Base-by-base conservation (phyloP, 2,329 filamentous ascomycete species). In the Huntiella savannae region DNA sequence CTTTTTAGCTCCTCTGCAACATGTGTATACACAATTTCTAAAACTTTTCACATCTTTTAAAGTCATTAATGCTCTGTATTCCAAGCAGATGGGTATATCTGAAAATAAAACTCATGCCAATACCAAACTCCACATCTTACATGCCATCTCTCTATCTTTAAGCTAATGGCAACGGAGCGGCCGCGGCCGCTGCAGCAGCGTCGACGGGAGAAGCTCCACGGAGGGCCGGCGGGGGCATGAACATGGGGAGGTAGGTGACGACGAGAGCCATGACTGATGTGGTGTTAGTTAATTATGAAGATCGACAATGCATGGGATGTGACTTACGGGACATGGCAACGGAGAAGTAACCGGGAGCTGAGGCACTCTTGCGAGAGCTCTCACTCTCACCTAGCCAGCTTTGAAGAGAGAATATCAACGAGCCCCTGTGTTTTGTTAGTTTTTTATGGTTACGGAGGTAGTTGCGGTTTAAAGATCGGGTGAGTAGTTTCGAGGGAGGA, bases 341-440 rank as follows among this genome's bases (percentile, higher is more conserved):
- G 47, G 77, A 77, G 62, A 91, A 79, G 55, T 69, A 68, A 12
- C 68, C 63, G 2, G 87, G 85, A 4, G 83, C 87, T 40, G 69
- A 64, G 19, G 74, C 63, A 49, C 64, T 77, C 60, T 75, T 78
- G 62, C 68, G 72, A 48, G 74, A 61, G 49, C 79, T 76, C 55
- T 77, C 70, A 55, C 77, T 79, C 69, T 86, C 81, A 52, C 77
- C 77, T 41, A 86, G 70, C 81, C 81, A 88, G 59, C 67, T 77
- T 65, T 87, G 79, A 46, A 85, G 61, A 53, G 79, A 73, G 60
- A 84, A 79, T 50, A 85, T 70, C 33, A 87, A 75, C 36, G 82
- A 73, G 8, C 76, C 75, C 81, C 77, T 81, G 45, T 17, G 15
- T 6, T 4, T 10, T 34, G 17, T 13, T 45, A 22, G 11, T 4